Base-by-base conservation (phyloP, 2,329 filamentous ascomycete species). In the Xylogone sp. region DNA sequence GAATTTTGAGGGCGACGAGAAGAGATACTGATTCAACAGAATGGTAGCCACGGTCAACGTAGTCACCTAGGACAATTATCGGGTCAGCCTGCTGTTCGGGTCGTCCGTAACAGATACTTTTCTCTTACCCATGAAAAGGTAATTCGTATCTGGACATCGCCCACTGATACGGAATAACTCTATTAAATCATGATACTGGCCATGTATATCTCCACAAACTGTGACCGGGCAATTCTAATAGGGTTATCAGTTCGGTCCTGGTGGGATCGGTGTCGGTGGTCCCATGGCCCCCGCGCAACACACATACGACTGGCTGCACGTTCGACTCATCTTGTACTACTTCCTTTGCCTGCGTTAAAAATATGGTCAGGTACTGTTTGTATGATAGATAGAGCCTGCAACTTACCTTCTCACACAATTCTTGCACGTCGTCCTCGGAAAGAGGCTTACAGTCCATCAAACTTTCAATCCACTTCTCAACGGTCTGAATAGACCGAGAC, bases 141-240 rank as follows among this genome's bases (percentile, higher is more conserved):
- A 97, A 78, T 97, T 97, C 68, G 94, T 97, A 73, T 99, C 94
- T 60, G 94, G 94, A 69, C 96, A 97, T 55, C 92, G 91, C 49
- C 94, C 94, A 62, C 94, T 94, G 71, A 99, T 97, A 77, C 96
- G 95, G 82, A 99, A 99, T 49, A 99, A 83, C 76, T 99, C 94
- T 91, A 99, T 97, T 71, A 99, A 75, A 69, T 99, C 94, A 73
- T 97, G 93, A 71, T 97, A 97, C 74, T 99, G 94, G 61, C 94
- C 94, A 73, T 99, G 94, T 69, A 99, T 99, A 74, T 99, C 94
- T 71, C 94, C 94, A 72, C 94, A 97, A 56, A 99, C 94, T 51
- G 94, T 99, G 61, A 97, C 94, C 43, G 94, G 94, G 71, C 93
- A 97, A 92, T 97, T 97, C 88, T 50, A 65, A 56, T 62, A 68